Evolutionary conservation across 2,329 filamentous ascomycete species (phyloP).

Genomic region (Emergomyces orientalis): DNA sequence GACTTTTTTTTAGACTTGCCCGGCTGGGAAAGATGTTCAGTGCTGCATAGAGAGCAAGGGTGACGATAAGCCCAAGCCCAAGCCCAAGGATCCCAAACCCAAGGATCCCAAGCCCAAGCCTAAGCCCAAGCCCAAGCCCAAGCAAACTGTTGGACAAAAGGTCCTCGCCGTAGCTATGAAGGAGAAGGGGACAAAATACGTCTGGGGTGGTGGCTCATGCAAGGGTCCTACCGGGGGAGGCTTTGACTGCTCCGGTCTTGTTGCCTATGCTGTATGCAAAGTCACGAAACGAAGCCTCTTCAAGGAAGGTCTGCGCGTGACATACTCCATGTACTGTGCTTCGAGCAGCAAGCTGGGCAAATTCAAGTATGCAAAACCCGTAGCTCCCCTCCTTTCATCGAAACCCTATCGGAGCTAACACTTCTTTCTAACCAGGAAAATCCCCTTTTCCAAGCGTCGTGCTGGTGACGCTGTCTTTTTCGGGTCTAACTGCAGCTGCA

Average conservation of each 20-base stretch:
- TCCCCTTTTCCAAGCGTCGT: conserved; percentile 17
- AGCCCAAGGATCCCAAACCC: background rate
- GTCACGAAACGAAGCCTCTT: conserved; percentile 23
- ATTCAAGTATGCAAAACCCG: conserved; percentile 18
- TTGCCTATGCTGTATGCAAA: conserved; percentile 24
- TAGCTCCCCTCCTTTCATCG: background rate
- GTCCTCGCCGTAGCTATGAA: conserved; percentile 42
- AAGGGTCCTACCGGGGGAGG: conserved; percentile 21
- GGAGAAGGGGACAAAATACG: conserved; percentile 34
- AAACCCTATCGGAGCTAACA: background rate
- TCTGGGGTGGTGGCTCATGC: conserved; percentile 24
- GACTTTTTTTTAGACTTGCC: conserved; percentile 1
- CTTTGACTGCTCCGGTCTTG: conserved; percentile 23
- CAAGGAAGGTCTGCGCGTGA: conserved; percentile 19
- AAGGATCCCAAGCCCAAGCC: background rate
- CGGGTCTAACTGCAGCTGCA: conserved; percentile 11
- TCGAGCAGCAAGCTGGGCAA: conserved; percentile 14
- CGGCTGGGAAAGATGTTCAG: conserved; percentile 6
- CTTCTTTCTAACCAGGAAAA: conserved; percentile 15
- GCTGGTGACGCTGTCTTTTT: conserved; percentile 24
- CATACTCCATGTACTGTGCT: conserved; percentile 22
- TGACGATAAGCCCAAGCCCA: background rate
- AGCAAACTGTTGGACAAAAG: conserved; percentile 23
- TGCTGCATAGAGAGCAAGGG: conserved; percentile 7
- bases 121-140: background rate